Percentiles rank a stretch among this genome's conserved stretches.
These are phyloP conservation scores for Candida succiphila DNA, from an alignment of 805 yeast genomes.

Conservation along the genomic window DNA sequence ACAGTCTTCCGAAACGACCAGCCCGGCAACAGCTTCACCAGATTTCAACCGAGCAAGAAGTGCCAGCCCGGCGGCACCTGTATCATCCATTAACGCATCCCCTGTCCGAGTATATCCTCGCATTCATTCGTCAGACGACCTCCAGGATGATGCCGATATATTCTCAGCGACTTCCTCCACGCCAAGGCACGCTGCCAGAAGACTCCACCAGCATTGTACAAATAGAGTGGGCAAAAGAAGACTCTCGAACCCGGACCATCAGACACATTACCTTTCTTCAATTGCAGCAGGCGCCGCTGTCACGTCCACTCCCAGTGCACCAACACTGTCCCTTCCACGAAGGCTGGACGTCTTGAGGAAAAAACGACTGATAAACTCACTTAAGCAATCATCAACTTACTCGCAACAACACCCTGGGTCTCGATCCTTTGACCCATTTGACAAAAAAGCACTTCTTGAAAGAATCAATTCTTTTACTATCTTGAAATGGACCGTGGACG, in stretches of 20 bases:
- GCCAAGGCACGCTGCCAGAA: neutral
- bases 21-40: too few species aligned
- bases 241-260: constrained; percentile 2
- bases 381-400: neutral
- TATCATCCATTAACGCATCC: too few species aligned
- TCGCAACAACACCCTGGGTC: too few species aligned
- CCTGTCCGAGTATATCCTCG: too few species aligned
- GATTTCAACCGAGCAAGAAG: too few species aligned
- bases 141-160: too few species aligned
- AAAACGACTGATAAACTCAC: neutral
- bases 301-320: constrained; percentile 1
- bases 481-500: constrained; percentile 35
- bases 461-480: constrained; percentile 35
- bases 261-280: neutral
- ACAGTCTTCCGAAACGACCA: too few species aligned
- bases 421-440: constrained; percentile 15
- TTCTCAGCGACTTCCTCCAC: too few species aligned
- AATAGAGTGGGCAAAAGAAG: constrained; percentile 1
- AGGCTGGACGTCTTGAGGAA: neutral
- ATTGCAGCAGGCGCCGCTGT: constrained; percentile 5
- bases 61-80: too few species aligned
- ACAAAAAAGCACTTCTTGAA: constrained; percentile 20
- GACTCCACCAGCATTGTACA: neutral
- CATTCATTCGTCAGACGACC: too few species aligned
- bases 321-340: neutral